Evolutionary conservation across 2,329 filamentous ascomycete species (phyloP), one percentile per base, ranked within the genome.

Genomic region (Cladosporium halotolerans): DNA sequence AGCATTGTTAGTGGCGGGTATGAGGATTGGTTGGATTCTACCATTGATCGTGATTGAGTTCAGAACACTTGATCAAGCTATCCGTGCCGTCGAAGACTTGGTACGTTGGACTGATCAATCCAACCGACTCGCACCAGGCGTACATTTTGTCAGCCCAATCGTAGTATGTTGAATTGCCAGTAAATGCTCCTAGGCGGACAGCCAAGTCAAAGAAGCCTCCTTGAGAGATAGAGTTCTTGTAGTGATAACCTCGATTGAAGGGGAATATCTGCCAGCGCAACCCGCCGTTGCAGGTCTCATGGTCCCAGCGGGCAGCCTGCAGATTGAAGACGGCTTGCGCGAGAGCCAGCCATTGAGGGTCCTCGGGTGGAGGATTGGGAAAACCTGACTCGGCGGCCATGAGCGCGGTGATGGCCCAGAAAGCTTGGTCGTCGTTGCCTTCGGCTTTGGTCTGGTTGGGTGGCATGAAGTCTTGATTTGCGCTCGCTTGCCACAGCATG

Each of bases 391-490:
- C 79, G 13, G 79, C 79, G 3, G 79, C 79, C 1, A 76, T 72
- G 70, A 81, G 75, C 19, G 75, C 78, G 19, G 77, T 73, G 54
- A 79, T 76, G 1, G 70, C 79, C 79, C 79, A 82, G 61, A 82
- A 81, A 6, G 70, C 73, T 62, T 82, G 79, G 56, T 82, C 79
- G 49, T 82, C 79, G 60, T 69, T 69, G 49, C 78, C 79, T 60
- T 75, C 61, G 8, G 59, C 61, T 41, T 61, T 64, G 10, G 63
- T 66, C 53, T 70, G 67, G 45, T 70, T 69, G 7, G 56, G 54
- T 3, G 82, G 83, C 77, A 81, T 81, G 68, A 78, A 86, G 57
- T 84, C 77, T 10, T 67, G 63, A 53, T 74, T 72, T n/a, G 76
- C 69, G n/a, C 82, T 82, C 14, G 76, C 74, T 63, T 86, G 83